Base-by-base conservation (phyloP, 345 rosid species). In the Eutrema heterophyllum region DNA sequence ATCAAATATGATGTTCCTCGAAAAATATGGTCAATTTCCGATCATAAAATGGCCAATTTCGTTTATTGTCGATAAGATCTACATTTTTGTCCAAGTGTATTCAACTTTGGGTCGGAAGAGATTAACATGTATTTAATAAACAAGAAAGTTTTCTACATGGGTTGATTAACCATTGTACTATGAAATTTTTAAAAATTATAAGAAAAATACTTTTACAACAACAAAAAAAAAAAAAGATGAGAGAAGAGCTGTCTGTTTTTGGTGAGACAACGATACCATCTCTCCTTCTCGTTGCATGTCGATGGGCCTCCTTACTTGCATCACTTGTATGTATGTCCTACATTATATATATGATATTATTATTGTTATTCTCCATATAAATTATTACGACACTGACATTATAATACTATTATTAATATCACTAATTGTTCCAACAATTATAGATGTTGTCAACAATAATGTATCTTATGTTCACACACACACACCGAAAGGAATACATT, bases 381-480 rank as follows among this genome's bases (percentile, higher is more conserved):
- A 71, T 65, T 70, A 71, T 71, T 65, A 71, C 72, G 76, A 77
- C 80, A 64, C 63, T 32, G 76, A 49, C 77, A 48, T 57, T 65
- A 41, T 24, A 26, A 40, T 64, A 32, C 53, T 50, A 56, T 64
- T 77, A 77, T 65, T 77, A 64, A 45, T 49, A 58, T 71, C 50
- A 59, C 50, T 60, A 49, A 45, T 38, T 46, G n/a, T 71, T 56
- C 10, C 71, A 30, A 64, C 61, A 57, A 49, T 64, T 71, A 5
- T 56, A 70, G 45, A 63, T 63, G 50, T 53, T 48, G 71, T 70
- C 75, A 15, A 32, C 70, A 63, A 64, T 76, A 76, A 69, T 76
- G 52, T 46, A 15, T 54, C 32, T 35, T 55, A 39, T 57, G 65
- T 65, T 73, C 66, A 73, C 66, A 73, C 77, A 33, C 16, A 24